Evolutionary conservation across 441 rosid species (phyloP), one percentile per base, ranked within the genome.

Genomic region (Aleurites moluccanus): DNA sequence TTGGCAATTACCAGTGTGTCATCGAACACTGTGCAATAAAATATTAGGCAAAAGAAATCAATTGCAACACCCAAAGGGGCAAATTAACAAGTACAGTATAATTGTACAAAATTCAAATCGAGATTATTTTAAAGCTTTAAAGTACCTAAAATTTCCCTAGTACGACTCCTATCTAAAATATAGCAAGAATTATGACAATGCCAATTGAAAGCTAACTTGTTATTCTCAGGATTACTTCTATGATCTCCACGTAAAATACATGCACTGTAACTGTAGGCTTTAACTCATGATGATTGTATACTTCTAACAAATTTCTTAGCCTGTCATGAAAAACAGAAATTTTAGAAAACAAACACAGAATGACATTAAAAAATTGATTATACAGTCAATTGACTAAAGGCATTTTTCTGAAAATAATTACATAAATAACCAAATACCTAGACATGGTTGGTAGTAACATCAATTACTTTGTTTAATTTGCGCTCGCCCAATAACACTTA

Each of bases 261-360:
- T 72, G 64, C 45, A n/a, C n/a, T n/a, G n/a, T n/a, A n/a, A 55
- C 42, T 40, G 23, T 1, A 40, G 69, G 70, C 74, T 52, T 40
- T 62, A 40, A 33, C 69, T 85, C 86, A 75, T 20, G 97, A 80
- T 35, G 96, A 87, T 68, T 94, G 91, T 30, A 89, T 78, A 68
- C 79, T 85, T 73, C 80, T 83, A 67, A 90, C 96, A 79, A 80
- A 85, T 66, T 90, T 92, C 85, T 95, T 93, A 3, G 96, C 98
- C 99, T 95, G 91, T 20, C 61, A 74, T 55, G 7, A 23, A 16
- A 74, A 77, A 64, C 47, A 70, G n/a, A 56, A 64, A 45, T 66
- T 15, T 70, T 2, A 0, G 11, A 73, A 52, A 25, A 27, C 11
- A 21, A 64, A 47, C 60, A 55, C 23, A 38, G 45, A 18, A 61